A percentile compares a stretch with the other conserved stretches of the same genome.
phyloP scores from a whole-genome alignment of 495 filamentous ascomycete genomes.

The Tuber melanosporum region DNA sequence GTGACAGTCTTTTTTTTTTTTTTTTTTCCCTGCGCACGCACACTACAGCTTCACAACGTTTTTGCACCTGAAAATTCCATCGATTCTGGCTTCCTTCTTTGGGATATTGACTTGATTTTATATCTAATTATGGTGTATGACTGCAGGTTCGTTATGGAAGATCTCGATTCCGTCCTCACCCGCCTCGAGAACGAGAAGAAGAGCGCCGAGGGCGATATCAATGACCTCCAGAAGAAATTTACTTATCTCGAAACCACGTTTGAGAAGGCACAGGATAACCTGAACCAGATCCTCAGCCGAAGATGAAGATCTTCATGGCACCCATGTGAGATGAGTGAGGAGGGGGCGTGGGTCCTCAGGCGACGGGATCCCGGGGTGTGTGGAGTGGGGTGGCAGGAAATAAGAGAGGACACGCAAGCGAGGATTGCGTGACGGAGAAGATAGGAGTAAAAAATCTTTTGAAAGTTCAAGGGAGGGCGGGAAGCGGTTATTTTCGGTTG shows the following conservation, averaged over 20 bases:
- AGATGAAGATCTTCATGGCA: slow-evolving; percentile 41
- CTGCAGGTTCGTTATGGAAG: slow-evolving; percentile 75
- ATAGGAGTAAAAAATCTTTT: not conserved
- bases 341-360: not conserved
- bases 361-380: not conserved
- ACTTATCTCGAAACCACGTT: slow-evolving; percentile 91
- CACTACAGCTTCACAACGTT: not conserved
- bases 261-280: slow-evolving; percentile 82
- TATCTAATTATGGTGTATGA: not conserved
- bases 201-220: slow-evolving; percentile 68
- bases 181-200: slow-evolving; percentile 68
- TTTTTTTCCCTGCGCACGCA: slow-evolving; percentile 14
- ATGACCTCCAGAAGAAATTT: slow-evolving; percentile 77
- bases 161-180: slow-evolving; percentile 64
- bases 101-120: not conserved
- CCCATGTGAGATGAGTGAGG: not conserved
- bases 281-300: slow-evolving; percentile 73
- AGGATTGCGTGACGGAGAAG: not conserved
- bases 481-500: not conserved
- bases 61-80: not conserved
- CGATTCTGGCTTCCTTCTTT: slow-evolving; percentile 1
- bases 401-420: not conserved
- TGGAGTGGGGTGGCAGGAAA: not conserved
- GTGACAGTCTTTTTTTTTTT: slow-evolving; percentile 17
- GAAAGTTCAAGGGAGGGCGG: not conserved